Base-by-base conservation (phyloP, 2,329 filamentous ascomycete genomes). In the Exophiala calicioides region DNA sequence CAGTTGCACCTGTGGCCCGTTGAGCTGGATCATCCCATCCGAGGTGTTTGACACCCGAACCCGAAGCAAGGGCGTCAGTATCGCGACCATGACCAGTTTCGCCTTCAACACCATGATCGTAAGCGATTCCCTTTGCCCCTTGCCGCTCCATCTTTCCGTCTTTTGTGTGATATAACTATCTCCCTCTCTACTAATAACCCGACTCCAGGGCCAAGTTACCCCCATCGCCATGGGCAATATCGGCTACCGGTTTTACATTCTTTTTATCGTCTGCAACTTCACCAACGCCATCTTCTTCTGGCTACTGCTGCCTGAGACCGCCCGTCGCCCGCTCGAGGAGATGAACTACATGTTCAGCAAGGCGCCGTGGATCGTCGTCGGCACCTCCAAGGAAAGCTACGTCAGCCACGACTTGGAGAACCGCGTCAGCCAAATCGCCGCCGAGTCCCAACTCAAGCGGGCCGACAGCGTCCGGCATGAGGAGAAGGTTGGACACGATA, bases 11-110 rank as follows among this genome's bases (percentile, higher is more conserved):
- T 86, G 83, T 49, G 86, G 86, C 16, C 85, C 86, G 0, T 68
- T 89, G 1, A 74, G 77, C 15, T 81, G 77, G 76, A 78, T 79
- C 44, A 71, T 75, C 24, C 68, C 65, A 21, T 40, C 85, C 38
- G 85, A 88, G 62, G 84, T 88, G 30, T 90, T 90, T 67, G 86
- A 90, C 65, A 90, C 84, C 2, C 79, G 82, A 52, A 90, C 85
- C 0, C 78, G 86, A 29, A 76, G 81, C 42, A 88, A 88, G 70
- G 86, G 85, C 58, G 85, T 90, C 1, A 84, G 82, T 1, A 81
- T 89, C 52, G 84, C 84, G 0, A 86, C 82, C 4, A 88, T 88
- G 84, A 75, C 71, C 1, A 81, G 76, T 8, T 89, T 86, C 64
- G 85, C 85, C 2, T 88, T 86, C 71, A 88, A 87, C 68, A 87